These are phyloP conservation scores for Pythium aquatile DNA, from an alignment of 352 stramenopile genomes.

Conservation along the genomic window DNA sequence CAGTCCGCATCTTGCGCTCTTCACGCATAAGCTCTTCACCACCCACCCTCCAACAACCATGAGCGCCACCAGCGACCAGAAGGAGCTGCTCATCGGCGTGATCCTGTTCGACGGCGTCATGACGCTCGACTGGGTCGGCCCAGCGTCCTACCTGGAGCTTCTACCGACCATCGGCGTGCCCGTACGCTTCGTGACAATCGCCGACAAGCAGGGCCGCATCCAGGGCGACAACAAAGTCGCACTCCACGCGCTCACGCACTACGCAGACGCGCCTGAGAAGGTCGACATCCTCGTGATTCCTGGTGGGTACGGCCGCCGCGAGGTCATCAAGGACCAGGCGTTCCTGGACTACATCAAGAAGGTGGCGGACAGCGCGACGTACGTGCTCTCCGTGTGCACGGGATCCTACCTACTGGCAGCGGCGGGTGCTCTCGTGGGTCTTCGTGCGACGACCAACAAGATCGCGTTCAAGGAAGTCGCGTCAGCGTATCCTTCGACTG, in stretches of 20 bases:
- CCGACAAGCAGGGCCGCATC: conserved; percentile 33
- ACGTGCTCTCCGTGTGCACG: conserved; percentile 60
- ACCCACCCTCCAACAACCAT: not conserved
- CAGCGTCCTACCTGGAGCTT: conserved; percentile 56
- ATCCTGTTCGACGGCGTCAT: conserved; percentile 61
- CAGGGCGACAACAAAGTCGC: conserved; percentile 39
- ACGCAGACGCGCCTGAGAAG: conserved; percentile 23
- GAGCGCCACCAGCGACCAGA: not conserved
- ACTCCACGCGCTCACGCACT: conserved; percentile 37
- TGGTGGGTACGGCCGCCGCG: conserved; percentile 30
- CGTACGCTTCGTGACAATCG: conserved; percentile 56
- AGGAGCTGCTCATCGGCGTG: conserved; percentile 43
- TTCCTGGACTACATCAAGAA: conserved; percentile 44
- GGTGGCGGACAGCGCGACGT: conserved; percentile 27
- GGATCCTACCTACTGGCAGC: conserved; percentile 43
- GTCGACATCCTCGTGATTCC: conserved; percentile 51
- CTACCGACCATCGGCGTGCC: conserved; percentile 41
- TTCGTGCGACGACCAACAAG: conserved; percentile 66
- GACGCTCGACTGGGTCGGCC: conserved; percentile 60
- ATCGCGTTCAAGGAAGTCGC: conserved; percentile 41
- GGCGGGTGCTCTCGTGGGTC: conserved; percentile 42
- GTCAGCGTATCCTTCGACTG: conserved; percentile 29
- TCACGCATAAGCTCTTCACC: not conserved
- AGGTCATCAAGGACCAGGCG: conserved; percentile 34
- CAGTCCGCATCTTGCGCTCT: not conserved